phyloP scores from a whole-genome alignment of 345 rosid genomes.

The Erucastrum elatum region DNA sequence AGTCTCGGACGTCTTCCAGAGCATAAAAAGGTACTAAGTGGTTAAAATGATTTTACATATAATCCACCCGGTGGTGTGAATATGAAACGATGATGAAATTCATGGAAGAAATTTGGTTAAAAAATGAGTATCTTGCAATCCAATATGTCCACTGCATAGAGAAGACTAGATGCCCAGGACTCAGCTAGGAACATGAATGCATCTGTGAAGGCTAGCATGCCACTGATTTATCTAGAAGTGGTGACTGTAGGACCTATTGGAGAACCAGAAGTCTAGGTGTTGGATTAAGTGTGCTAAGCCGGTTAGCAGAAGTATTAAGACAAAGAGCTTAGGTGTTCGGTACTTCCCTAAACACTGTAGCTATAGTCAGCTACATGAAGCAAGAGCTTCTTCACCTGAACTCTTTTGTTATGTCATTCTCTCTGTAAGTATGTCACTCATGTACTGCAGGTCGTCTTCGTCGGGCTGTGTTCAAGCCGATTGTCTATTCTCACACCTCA shows the following conservation, averaged over 20 bases:
- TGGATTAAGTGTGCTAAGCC: conserved; percentile 46
- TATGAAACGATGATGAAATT: no score
- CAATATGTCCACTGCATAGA: no score
- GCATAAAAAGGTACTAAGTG: no score
- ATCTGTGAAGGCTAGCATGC: no score
- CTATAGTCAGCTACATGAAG: conserved; percentile 64
- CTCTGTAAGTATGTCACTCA: not conserved
- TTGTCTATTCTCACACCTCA: conserved; percentile 68
- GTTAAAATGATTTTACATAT: no score
- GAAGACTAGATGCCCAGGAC: no score
- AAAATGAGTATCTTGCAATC: no score
- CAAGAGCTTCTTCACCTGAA: conserved; percentile 65
- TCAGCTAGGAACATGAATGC: no score
- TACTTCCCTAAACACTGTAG: conserved; percentile 36
- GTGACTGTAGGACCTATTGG: conserved; percentile 19
- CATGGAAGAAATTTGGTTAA: no score
- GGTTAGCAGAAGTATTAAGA: conserved; percentile 70
- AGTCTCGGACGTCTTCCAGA: no score
- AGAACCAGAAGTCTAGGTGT: conserved; percentile 54
- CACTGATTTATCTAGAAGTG: no score
- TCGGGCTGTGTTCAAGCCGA: conserved; percentile 84
- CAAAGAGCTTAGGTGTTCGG: conserved; percentile 56
- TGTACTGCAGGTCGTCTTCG: conserved; percentile 64
- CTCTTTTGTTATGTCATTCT: not conserved
- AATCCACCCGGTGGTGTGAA: no score